Evolutionary conservation across 106 monocot genomes (phyloP), one percentile per base, ranked within the genome.

Genomic region (Allium cepa): DNA sequence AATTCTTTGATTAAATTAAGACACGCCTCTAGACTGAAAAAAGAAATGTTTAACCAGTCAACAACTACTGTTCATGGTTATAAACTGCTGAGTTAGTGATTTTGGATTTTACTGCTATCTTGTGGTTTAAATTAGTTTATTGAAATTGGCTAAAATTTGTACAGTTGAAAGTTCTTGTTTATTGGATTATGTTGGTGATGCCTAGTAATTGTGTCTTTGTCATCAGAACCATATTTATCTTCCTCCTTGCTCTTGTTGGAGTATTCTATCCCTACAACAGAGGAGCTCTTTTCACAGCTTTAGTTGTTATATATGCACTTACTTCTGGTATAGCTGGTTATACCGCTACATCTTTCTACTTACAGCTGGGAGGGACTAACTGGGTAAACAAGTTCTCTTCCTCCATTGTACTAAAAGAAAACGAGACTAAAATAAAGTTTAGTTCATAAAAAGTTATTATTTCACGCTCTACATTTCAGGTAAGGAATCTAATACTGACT

Each of bases 211-310:
- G 3, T 28, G 51, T 48, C 50, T 81, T 17, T 71, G 49, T 73
- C 50, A 17, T 52, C 63, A 90, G 90, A 51, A 61, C 90, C 7
- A 78, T 80, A n/a, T 85, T 83, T 71, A 90, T 90, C 66, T 90
- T 90, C 78, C 65, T 90, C 49, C 90, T 90, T 6, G 90, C 90
- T 59, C 75, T 90, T 63, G 85, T 85, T 59, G 90, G 90, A n/a
- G 90, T 90, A 53, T 90, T 90, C 70, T 90, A 90, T 70, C 90
- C 90, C 5, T 90, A 90, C 80, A 90, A 90, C 62, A 64, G 90
- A n/a, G 90, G 90, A 27, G 85, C 85, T 60, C 85, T 90, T 58
- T 90, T 85, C 70, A 85, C 90, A 73, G 85, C 90, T 51, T 73
- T 90, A 11, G 90, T 90, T 49, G 80, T 90, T 70, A 90, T 85